A percentile compares a stretch with the other conserved stretches of the same genome.
Evolutionary conservation across 139 green algal species (phyloP).

Genomic region (Micractinium sp.): DNA sequence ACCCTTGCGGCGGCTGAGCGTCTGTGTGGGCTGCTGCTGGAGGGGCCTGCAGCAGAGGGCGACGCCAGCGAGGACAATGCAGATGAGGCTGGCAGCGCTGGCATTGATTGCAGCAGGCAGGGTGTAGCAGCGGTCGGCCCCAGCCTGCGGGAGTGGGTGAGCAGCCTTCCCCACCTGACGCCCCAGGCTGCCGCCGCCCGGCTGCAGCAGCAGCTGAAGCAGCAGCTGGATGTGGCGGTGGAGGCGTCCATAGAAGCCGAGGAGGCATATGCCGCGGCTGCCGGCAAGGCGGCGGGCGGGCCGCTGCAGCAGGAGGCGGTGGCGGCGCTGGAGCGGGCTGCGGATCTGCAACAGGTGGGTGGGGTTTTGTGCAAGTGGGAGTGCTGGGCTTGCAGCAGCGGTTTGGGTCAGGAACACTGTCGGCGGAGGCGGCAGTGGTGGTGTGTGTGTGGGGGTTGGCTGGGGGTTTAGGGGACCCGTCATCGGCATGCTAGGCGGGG

Average conservation of each 20-base stretch:
- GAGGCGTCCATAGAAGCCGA: conserved; percentile 22
- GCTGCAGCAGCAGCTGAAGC: conserved; percentile 1
- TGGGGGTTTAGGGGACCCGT: background rate
- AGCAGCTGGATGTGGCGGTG: conserved; percentile 35
- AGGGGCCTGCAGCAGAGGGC: background rate
- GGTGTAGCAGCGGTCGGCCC: background rate
- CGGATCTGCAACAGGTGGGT: conserved; percentile 57
- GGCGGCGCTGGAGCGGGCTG: conserved; percentile 52
- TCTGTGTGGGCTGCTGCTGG: background rate
- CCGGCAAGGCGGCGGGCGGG: background rate
- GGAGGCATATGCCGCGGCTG: conserved; percentile 3
- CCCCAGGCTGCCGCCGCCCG: background rate
- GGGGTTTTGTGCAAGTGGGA: too few relatives aligned
- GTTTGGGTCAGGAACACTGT: too few relatives aligned
- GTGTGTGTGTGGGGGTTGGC: background rate
- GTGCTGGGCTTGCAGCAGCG: too few relatives aligned
- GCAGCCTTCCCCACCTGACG: conserved; percentile 1
- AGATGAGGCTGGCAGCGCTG: background rate
- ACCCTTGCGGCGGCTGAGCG: background rate
- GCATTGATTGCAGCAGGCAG: background rate
- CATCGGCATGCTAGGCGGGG: background rate
- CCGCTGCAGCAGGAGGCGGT: conserved; percentile 40
- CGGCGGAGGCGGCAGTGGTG: too few relatives aligned
- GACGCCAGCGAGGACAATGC: background rate
- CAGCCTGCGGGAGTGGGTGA: conserved; percentile 11